These are phyloP conservation scores for Scopulariopsis brevicaulis DNA, from an alignment of 2,329 filamentous ascomycete species.

Conservation along the genomic window DNA sequence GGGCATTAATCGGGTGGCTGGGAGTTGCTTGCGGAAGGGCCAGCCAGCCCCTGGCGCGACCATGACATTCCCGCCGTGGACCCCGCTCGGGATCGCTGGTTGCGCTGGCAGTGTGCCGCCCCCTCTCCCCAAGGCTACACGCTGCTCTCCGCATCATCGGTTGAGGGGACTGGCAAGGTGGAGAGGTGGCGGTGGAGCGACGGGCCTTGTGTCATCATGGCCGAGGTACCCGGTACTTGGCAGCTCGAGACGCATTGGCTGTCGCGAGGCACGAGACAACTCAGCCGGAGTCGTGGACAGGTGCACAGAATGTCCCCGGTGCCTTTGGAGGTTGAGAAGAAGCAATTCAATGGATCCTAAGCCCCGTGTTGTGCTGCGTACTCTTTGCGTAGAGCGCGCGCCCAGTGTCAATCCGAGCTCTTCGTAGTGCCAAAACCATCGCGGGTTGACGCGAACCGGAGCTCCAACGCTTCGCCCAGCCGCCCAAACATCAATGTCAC, in stretches of 20 bases:
- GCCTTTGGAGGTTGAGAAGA: background rate
- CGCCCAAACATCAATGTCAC: background rate
- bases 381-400: background rate
- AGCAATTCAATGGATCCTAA: background rate
- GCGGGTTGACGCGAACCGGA: background rate
- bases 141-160: background rate
- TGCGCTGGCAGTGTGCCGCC: background rate
- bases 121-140: background rate
- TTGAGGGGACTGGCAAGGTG: background rate
- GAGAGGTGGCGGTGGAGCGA: background rate
- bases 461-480: background rate
- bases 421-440: background rate
- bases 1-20: background rate
- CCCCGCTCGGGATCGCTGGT: background rate
- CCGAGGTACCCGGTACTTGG: background rate
- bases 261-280: background rate
- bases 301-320: background rate
- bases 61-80: background rate
- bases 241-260: background rate
- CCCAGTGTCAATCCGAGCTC: background rate
- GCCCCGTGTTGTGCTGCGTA: background rate
- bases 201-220: background rate
- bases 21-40: background rate
- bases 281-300: background rate
- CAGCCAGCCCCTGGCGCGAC: background rate